Evolutionary conservation across 768 basidiomycete genomes (phyloP).

Genomic region (Pulveroboletus sp.): DNA sequence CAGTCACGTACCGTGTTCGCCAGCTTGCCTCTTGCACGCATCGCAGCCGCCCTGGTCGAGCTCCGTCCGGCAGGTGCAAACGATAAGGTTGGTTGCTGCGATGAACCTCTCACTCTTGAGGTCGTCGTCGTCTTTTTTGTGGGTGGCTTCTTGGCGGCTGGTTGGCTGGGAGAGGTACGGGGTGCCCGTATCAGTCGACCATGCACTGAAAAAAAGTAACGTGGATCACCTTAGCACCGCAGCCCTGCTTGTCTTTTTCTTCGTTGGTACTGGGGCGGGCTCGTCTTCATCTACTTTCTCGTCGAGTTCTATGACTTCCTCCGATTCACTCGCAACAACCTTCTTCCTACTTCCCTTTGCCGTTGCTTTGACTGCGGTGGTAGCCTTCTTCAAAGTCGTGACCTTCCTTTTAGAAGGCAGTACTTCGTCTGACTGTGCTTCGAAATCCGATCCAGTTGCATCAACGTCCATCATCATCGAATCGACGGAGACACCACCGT

Average conservation of each 20-base stretch:
- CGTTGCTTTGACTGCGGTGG: constrained; percentile 30
- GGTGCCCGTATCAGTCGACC: constrained; percentile 9
- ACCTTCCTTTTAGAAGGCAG: constrained; percentile 43
- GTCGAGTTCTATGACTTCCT: constrained; percentile 51
- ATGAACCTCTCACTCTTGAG: constrained; percentile 25
- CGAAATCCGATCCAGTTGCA: constrained; percentile 45
- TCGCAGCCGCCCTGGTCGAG: constrained; percentile 64
- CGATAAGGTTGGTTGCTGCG: constrained; percentile 46
- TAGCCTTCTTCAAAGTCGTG: constrained; percentile 30
- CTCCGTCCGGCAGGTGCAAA: constrained; percentile 58
- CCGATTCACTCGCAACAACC: constrained; percentile 44
- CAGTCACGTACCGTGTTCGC: constrained; percentile 37
- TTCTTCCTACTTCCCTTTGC: constrained; percentile 57
- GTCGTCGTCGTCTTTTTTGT: constrained; percentile 42
- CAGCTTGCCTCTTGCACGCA: constrained; percentile 61
- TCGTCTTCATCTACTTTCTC: constrained; percentile 51
- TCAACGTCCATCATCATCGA: constrained; percentile 80
- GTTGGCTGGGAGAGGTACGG: constrained; percentile 26
- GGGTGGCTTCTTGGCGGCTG: constrained; percentile 47
- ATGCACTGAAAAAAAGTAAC: constrained; percentile 24
- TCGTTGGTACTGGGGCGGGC: constrained; percentile 40
- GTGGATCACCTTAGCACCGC: constrained; percentile 55
- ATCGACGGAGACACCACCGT: constrained; percentile 47
- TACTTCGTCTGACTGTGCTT: constrained; percentile 39
- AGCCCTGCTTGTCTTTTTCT: constrained; percentile 58